Evolutionary conservation across 2,329 filamentous ascomycete genomes (phyloP), one percentile per base, ranked within the genome.

Genomic region (Bipolaris victoriae): DNA sequence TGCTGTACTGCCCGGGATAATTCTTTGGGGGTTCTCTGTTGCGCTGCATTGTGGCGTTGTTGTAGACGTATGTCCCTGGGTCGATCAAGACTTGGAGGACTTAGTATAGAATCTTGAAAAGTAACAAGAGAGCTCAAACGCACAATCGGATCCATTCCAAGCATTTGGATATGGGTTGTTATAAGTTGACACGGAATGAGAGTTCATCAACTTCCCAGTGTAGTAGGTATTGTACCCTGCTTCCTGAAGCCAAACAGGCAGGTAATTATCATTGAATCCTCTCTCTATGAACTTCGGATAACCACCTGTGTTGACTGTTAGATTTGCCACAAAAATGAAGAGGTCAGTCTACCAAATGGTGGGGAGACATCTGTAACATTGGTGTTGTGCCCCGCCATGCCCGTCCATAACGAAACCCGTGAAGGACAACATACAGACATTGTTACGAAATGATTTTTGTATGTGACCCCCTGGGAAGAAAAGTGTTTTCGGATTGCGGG

Each of bases 151-250:
- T 11, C 78, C 80, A 16, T 79, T 88, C 79, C 84, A 90, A 0
- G 87, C 87, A 0, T 78, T 79, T 0, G 83, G 80, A 41, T 76
- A 80, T 1, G 87, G 83, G 3, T 78, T 75, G 66, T 88, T 77
- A 69, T 88, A 90, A 62, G 88, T 90, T 1, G 80, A 66, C 1
- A 84, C 54, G 5, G 78, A 83, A 52, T 89, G 86, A 0, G 81
- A 78, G 62, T 91, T 90, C 75, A 88, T 88, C 1, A 90, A 77
- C 68, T 91, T 91, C 20, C 87, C 88, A 0, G 84, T 84, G 64
- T 90, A 90, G 68, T 88, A 90, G 0, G 88, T 90, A 62, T 84
- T 83, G 69, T 90, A 90, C 0, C 87, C 88, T 0, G 83, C 83
- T 4, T 82, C 72, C 60, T 89, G 86, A 11, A 91, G 74, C 87